phyloP scores from a whole-genome alignment of 2,329 filamentous ascomycete genomes.

The Sporothrix brasiliensis region DNA sequence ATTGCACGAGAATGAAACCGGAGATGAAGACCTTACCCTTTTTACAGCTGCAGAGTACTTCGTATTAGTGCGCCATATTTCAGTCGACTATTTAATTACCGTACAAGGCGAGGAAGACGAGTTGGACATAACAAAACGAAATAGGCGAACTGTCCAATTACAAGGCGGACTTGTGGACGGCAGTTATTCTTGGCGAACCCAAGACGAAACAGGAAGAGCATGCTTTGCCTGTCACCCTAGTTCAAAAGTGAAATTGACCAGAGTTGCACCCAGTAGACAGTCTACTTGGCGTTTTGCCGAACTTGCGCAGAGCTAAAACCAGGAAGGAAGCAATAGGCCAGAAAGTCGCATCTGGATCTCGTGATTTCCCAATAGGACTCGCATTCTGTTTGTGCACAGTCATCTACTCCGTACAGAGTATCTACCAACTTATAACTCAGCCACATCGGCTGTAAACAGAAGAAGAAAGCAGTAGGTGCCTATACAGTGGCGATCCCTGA shows the following conservation, averaged over 20 bases:
- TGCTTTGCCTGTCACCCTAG: background rate
- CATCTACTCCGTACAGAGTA: background rate
- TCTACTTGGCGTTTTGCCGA: background rate
- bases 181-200: constrained; percentile 14
- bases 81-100: background rate
- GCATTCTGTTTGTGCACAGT: background rate
- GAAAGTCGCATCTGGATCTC: background rate
- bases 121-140: no score
- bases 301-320: background rate
- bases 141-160: background rate
- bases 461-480: background rate
- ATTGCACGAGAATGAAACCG: no score
- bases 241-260: constrained; percentile 4
- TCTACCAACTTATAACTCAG: background rate
- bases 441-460: background rate
- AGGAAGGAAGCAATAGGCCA: background rate
- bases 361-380: background rate
- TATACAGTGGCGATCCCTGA: no score
- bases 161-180: constrained; percentile 1
- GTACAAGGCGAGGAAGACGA: background rate
- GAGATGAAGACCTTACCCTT: no score
- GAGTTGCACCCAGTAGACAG: no score
- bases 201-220: constrained; percentile 5
- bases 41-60: no score
- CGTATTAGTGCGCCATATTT: no score